Percentiles rank a stretch among this genome's conserved stretches.
These are phyloP conservation scores for Kingdonia uniflora DNA, from an alignment of 164 flowering plant species.

Conservation along the genomic window DNA sequence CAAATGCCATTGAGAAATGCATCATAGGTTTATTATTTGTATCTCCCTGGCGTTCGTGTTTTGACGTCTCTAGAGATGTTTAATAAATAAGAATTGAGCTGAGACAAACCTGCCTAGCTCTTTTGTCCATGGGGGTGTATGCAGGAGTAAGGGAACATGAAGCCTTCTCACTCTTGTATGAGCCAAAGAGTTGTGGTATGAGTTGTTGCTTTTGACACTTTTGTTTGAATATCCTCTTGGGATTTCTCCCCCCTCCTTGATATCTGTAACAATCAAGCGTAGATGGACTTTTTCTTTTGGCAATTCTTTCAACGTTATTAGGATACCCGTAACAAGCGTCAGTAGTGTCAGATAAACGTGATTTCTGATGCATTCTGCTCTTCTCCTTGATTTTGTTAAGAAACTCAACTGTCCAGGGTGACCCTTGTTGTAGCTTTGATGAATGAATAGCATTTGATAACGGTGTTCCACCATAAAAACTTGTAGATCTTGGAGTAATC, in stretches of 20 bases:
- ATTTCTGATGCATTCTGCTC: conserved; percentile 41
- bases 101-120: conserved; percentile 58
- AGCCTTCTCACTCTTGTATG: conserved; percentile 26
- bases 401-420: conserved; percentile 90
- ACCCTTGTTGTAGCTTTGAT: conserved; percentile 32
- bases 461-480: conserved; percentile 31
- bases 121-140: conserved; percentile 76
- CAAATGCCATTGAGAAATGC: too few species aligned
- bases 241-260: conserved; percentile 38
- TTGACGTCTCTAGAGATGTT: too few species aligned
- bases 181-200: conserved; percentile 14
- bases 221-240: conserved; percentile 25
- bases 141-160: conserved; percentile 20
- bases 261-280: too few species aligned
- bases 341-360: conserved; percentile 30
- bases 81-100: too few species aligned
- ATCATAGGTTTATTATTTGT: too few species aligned
- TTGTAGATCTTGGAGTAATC: conserved; percentile 13
- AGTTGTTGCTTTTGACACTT: conserved; percentile 34
- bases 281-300: conserved; percentile 79
- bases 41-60: too few species aligned
- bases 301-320: conserved; percentile 23
- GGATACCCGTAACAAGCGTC: conserved; percentile 20
- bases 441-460: conserved; percentile 45
- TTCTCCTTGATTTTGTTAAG: conserved; percentile 76